Evolutionary conservation across 345 rosid species (phyloP), one percentile per base, ranked within the genome.

Genomic region (Populus pruinosa): DNA sequence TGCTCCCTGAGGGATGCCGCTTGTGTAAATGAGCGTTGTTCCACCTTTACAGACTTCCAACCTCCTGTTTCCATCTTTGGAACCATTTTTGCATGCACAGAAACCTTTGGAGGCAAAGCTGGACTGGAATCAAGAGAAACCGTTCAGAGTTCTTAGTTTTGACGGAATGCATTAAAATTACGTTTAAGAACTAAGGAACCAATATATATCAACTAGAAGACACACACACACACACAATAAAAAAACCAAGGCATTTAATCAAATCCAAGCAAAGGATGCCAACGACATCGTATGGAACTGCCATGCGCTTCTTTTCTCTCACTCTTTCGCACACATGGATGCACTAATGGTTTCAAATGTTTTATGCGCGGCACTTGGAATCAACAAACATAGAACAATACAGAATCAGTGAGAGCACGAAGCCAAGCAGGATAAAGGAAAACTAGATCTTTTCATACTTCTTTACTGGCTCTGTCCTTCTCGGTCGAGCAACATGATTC

Each of bases 31-130:
- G 67, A 78, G 56, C 70, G 55, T 71, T 83, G 78, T 53, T 68
- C 84, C 66, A 76, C 65, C 85, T 88, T 90, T 39, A 89, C 91
- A 55, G 92, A 86, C 31, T 83, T 89, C 95, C 98, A 94, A 27
- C 81, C 73, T 73, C 90, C 91, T 72, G 79, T 75, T 79, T 89
- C 97, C 50, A 77, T 77, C 79, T 85, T 86, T 71, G 88, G 83
- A 67, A 78, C 78, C 43, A 31, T 35, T 77, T 49, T 79, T 69
- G 79, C 47, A 85, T 73, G 83, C 56, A 69, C 72, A 70, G 49
- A 23, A 71, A 66, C 77, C 81, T 79, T 72, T 68, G 87, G 73
- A 74, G 79, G 71, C 64, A 77, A 69, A 65, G 77, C 75, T 82
- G 79, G 85, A 76, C 94, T 96, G 86, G 65, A 76, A 83, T 69